A percentile compares a stretch with the other conserved stretches of the same genome.
phyloP scores from a whole-genome alignment of 805 yeast species.

The Priceomyces castillae region DNA sequence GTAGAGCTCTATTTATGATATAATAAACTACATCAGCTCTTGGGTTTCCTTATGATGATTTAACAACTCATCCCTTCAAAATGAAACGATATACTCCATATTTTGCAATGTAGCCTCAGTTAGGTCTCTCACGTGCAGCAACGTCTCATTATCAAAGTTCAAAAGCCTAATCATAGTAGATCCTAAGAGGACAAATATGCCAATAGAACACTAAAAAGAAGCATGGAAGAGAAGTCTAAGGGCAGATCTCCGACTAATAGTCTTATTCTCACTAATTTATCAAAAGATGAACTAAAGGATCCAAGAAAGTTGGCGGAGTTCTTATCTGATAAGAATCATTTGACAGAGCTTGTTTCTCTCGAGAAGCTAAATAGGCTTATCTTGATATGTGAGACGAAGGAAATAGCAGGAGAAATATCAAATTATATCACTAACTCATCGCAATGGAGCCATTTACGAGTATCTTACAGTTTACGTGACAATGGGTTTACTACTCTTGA shows the following conservation, averaged over 20 bases:
- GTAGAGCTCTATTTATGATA: no score
- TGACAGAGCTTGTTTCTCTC: constrained; percentile 34
- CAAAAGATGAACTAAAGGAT: constrained; percentile 18
- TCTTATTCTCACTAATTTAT: constrained; percentile 31
- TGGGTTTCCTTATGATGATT: no score
- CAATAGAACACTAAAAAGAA: no score
- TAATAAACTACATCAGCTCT: no score
- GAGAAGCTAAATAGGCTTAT: constrained; percentile 33
- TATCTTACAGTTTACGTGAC: constrained; percentile 35
- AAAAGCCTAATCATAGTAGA: no score
- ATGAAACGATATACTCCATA: no score
- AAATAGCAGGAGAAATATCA: constrained; percentile 21
- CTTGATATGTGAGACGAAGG: constrained; percentile 27
- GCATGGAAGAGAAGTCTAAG: not conserved
- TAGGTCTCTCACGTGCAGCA: no score
- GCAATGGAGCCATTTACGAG: constrained; percentile 15
- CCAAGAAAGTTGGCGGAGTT: constrained; percentile 26
- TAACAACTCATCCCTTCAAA: no score
- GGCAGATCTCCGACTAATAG: constrained; percentile 30
- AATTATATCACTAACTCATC: constrained; percentile 13
- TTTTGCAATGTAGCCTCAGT: no score
- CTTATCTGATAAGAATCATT: constrained; percentile 21
- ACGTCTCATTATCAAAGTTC: no score
- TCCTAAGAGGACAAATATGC: no score
- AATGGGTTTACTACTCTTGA: constrained; percentile 19